Evolutionary conservation across 2,329 filamentous ascomycete genomes (phyloP), one percentile per base, ranked within the genome.

Genomic region (Akanthomyces muscarius): DNA sequence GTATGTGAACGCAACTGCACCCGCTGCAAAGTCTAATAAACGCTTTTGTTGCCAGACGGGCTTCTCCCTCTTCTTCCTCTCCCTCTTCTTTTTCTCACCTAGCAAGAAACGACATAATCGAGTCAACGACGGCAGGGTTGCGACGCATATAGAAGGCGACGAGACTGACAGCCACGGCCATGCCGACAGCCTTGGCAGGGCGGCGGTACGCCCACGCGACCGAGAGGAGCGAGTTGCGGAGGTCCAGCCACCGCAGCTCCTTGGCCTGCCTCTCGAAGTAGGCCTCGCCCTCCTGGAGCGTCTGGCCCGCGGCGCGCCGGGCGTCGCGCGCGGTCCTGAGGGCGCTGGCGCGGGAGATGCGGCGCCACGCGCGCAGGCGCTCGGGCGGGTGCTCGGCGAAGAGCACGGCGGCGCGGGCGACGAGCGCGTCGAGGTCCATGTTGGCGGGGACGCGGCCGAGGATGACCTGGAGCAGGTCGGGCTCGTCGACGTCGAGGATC

Each of bases 381-480:
- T 91, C 85, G 0, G 94, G 95, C 1, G 93, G 94, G 68, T 90
- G 79, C 2, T 75, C 71, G 7, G 81, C 74, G 73, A 89, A 89
- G 0, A 98, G 81, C 33, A 72, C 71, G 3, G 86, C 80, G 0
- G 94, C 86, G 57, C 83, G 81, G 21, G 80, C 72, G 66, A 99
- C 89, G 59, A 97, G 83, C 8, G 79, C 80, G 68, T 99, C 94
- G 28, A 99, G 79, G 71, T 96, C 85, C 63, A 97, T 85, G 21
- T 89, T 88, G 58, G 86, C 83, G 0, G 95, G 95, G 7, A 99
- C 83, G 74, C 95, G 97, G 48, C 91, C 91, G 14, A 99, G 84
- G 42, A 91, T 88, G 65, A 89, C 90, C 73, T 97, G 92, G 28
- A 99, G 83, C 85, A 99, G 96, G 71, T 98, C 94, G 7, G 91